Base-by-base conservation (phyloP, 1,284 basidiomycete species). In the Exobasidium cylindrosporum region DNA sequence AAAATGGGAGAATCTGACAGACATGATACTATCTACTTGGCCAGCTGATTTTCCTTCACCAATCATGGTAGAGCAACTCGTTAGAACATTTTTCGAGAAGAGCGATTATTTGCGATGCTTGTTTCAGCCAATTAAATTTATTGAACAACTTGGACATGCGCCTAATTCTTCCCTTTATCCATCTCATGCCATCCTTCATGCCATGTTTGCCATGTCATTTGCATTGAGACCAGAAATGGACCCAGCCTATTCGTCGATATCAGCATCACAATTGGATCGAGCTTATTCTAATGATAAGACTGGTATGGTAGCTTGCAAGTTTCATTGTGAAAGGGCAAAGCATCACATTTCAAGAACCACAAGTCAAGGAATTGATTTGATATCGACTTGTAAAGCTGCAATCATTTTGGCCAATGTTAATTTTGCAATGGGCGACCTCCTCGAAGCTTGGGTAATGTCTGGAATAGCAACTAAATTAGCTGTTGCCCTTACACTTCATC, bases 41-140 rank as follows among this genome's bases (percentile, higher is more conserved):
- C 72, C 72, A 21, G 55, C 66, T 13, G 72, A 74, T 50, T 72
- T 74, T 44, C 72, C 72, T 1, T 66, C 72, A 7, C 68, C 70
- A 31, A 62, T 64, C 45, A 64, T 67, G 50, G 70, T 74, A 56
- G 63, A 66, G 53, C 61, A 63, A 58, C 56, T 74, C 35, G 68
- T 70, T 46, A 60, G 58, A 10, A 65, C 61, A 44, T 72, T 68
- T 44, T 70, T 72, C 32, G 68, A 68, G 23, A 61, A 62, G 31
- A 57, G 62, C 24, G 30, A 60, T 2, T 63, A 61, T 4, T 65
- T 66, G 52, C 61, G 64, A 52, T 50, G 26, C 47, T 62, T 70
- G 28, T 55, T 73, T 24, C 70, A 73, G 21, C 70, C 70, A 0
- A 56, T 58, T 6, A 64, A 59, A 30, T 73, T 73, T 64, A 64